Evolutionary conservation across 2,329 filamentous ascomycete species (phyloP).

Genomic region (Alternaria burnsii): DNA sequence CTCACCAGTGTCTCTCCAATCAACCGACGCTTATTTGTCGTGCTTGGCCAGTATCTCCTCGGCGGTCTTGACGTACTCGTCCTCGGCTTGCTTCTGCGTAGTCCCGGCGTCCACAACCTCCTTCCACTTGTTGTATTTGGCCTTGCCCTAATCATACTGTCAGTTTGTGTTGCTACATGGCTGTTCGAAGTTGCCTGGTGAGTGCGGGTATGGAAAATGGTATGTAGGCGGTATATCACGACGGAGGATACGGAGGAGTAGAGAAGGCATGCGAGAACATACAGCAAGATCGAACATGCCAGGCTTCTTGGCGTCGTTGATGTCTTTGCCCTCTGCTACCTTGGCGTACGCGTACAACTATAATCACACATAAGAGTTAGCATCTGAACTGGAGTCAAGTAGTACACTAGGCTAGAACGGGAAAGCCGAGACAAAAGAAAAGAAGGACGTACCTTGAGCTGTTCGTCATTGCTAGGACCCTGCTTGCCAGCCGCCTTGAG

Average conservation of each 20-base stretch:
- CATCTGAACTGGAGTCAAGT: neutral
- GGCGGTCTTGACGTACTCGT: conserved; percentile 76
- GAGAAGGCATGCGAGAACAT: conserved; percentile 30
- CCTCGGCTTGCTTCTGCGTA: conserved; percentile 73
- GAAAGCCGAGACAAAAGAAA: neutral
- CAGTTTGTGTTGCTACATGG: conserved; percentile 2
- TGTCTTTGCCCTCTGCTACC: conserved; percentile 50
- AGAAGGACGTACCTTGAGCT: conserved; percentile 59
- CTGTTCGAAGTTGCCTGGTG: neutral
- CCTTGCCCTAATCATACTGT: conserved; percentile 69
- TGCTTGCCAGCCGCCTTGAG: conserved; percentile 38
- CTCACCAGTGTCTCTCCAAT: neutral
- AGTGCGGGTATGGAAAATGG: conserved; percentile 4
- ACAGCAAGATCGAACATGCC: conserved; percentile 78
- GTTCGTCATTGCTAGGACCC: conserved; percentile 44
- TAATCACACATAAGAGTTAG: neutral
- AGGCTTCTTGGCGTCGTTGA: conserved; percentile 58
- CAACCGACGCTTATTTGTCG: conserved; percentile 60
- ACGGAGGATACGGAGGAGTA: neutral
- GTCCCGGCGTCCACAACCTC: conserved; percentile 70
- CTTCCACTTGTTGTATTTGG: conserved; percentile 82
- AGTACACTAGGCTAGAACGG: neutral
- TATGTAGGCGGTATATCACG: neutral
- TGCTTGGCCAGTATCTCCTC: conserved; percentile 75
- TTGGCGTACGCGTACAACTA: conserved; percentile 64